Conservation (phyloP, 352 stramenopile genomes). For the Elongisporangium anandrum region DNA sequence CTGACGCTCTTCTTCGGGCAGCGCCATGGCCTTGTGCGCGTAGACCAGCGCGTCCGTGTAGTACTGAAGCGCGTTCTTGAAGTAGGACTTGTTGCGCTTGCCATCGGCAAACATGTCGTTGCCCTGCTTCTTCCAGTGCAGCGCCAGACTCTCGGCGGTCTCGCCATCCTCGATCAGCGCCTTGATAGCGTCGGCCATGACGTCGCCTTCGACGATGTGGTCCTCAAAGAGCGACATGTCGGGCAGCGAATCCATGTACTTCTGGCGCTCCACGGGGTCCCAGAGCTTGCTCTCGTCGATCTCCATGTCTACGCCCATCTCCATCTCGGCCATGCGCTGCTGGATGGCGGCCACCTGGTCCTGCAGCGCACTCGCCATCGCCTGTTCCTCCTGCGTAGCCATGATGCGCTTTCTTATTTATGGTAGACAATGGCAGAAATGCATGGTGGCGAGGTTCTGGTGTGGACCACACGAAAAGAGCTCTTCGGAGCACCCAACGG, state of each 20-base stretch:
- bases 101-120: conserved; percentile 82
- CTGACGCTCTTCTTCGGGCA: conserved; percentile 58
- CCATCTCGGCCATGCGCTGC: background rate
- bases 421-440: background rate
- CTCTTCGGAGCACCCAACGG: background rate
- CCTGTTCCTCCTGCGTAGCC: background rate
- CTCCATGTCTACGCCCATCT: conserved; percentile 76
- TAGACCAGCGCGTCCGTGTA: conserved; percentile 77
- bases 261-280: conserved; percentile 69
- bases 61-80: conserved; percentile 69
- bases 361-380: background rate
- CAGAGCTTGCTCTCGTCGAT: conserved; percentile 86
- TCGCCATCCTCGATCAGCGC: conserved; percentile 85
- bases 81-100: conserved; percentile 73
- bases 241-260: conserved; percentile 80
- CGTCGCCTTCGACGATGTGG: conserved; percentile 80
- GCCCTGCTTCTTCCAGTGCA: conserved; percentile 88
- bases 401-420: background rate
- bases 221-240: conserved; percentile 89
- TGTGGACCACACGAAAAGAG: background rate
- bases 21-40: conserved; percentile 66
- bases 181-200: conserved; percentile 85
- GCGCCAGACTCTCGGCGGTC: conserved; percentile 77
- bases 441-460: background rate
- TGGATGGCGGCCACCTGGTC: background rate